These are phyloP conservation scores for Kockovaella imperatae DNA, from an alignment of 768 basidiomycete genomes.

Conservation along the genomic window DNA sequence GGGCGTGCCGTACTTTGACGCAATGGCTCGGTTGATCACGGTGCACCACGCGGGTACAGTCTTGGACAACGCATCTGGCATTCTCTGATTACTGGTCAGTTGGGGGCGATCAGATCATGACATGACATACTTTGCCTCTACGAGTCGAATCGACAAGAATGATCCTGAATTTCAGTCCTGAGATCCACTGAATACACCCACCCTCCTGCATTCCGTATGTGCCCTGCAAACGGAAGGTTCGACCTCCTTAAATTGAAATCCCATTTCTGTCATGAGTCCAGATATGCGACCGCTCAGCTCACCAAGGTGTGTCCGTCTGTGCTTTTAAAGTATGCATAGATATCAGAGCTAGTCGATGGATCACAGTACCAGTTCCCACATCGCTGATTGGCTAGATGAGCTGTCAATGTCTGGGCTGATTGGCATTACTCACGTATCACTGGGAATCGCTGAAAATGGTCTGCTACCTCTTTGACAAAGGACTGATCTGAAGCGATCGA, in stretches of 20 bases:
- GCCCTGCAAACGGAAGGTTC: constrained; percentile 67
- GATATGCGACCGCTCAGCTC: constrained; percentile 3
- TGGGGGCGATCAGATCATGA: not conserved
- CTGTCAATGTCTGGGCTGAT: not conserved
- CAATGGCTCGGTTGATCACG: constrained; percentile 63
- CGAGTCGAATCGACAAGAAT: constrained; percentile 88
- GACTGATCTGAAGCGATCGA: constrained; percentile 69
- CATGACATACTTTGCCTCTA: constrained; percentile 59
- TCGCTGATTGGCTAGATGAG: constrained; percentile 69
- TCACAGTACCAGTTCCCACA: constrained; percentile 93
- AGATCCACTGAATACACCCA: constrained; percentile 42
- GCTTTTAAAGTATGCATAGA: constrained; percentile 76
- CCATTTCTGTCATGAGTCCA: constrained; percentile 57
- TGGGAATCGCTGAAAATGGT: constrained; percentile 42
- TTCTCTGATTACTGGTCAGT: constrained; percentile 49
- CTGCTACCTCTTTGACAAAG: constrained; percentile 58
- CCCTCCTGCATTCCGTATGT: constrained; percentile 57
- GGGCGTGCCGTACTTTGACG: not conserved
- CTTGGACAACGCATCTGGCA: constrained; percentile 88
- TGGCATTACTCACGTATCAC: constrained; percentile 52
- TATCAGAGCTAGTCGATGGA: constrained; percentile 46
- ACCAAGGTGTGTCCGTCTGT: constrained; percentile 71
- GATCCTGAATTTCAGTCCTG: constrained; percentile 49
- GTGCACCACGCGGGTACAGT: constrained; percentile 84
- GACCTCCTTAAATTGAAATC: constrained; percentile 73